Base-by-base conservation (phyloP, 805 yeast genomes). In the Metschnikowia sp. region DNA sequence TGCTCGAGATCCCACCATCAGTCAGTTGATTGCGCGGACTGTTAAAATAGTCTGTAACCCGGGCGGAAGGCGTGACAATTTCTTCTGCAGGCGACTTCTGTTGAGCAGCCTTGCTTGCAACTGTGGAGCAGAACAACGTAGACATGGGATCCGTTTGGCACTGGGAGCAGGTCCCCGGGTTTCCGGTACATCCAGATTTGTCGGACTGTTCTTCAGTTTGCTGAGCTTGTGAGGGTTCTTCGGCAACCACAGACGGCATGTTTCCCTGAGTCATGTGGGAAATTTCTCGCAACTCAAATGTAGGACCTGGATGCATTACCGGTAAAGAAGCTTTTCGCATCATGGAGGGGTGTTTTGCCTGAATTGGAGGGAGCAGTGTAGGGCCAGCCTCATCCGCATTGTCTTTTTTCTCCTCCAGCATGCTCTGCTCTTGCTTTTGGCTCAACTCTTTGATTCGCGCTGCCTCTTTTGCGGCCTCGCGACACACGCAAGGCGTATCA, bases 81-180 rank as follows among this genome's bases (percentile, higher is more conserved):
- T 39, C 45, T 3, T 38, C 39, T 9, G 12, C 40, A 6, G 30
- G 22, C 11, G 33, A 46, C 15, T 48, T 54, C 35, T 63, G 63
- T 40, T 57, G 50, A 2, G 56, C 63, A 5, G 69, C 74, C 44
- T 67, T 76, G 56, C 78, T 77, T 4, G 96, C 94, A 22, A 90
- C 81, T 0, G 96, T 87, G 1, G 95, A 82, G 69, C 97, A 90
- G 68, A 90, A 90, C 36, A 88, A 71, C 2, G 95, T 88, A 5
- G 90, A 83, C 86, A 88, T 82, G 31, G 96, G 96, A 64, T 90
- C 96, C 40, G 69, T 63, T 60, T 85, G 95, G 66, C 97, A 89
- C 65, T 85, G 91, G 7, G 69, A 65, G 62, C 97, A 89, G 3
- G 90, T 82, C 2, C 96, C 96, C 10, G 97, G 97, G 58, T 88